A percentile compares a stretch with the other conserved stretches of the same genome.
Conservation (phyloP, 345 rosid genomes). For the Durio zibethinus region DNA sequence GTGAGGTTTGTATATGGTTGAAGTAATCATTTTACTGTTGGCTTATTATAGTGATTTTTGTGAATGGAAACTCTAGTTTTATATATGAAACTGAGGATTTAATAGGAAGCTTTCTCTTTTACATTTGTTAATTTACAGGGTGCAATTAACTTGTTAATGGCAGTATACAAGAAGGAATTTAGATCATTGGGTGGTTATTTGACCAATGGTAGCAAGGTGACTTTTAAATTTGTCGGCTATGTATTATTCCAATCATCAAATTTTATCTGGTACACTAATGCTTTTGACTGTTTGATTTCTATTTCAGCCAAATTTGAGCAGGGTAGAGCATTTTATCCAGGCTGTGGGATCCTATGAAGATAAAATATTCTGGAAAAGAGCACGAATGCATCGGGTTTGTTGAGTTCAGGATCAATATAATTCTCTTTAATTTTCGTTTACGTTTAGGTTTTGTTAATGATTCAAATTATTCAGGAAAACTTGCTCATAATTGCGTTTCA, state of each 20-base stretch:
- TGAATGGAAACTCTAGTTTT: background rate
- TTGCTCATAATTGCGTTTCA: background rate
- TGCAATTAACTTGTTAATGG: conserved; percentile 81
- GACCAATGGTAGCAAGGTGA: conserved; percentile 78
- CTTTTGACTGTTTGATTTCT: conserved; percentile 6
- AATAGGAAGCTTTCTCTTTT: background rate
- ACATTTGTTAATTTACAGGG: conserved; percentile 48
- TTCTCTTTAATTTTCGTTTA: conserved; percentile 23
- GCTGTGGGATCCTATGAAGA: conserved; percentile 84
- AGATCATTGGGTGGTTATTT: conserved; percentile 58
- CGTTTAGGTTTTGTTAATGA: background rate
- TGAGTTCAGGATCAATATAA: background rate
- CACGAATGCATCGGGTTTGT: conserved; percentile 61
- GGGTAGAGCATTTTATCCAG: conserved; percentile 86
- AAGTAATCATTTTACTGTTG: background rate
- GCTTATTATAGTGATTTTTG: background rate
- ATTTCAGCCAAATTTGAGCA: conserved; percentile 63
- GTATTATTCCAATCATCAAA: background rate
- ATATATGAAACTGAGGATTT: background rate
- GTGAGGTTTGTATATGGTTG: conserved; percentile 61
- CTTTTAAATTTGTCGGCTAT: background rate
- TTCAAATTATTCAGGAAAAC: background rate
- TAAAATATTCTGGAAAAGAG: conserved; percentile 83
- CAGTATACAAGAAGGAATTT: conserved; percentile 84
- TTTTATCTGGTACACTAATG: conserved; percentile 10